phyloP scores from a whole-genome alignment of 139 green algal species.

The Micractinium sp. region DNA sequence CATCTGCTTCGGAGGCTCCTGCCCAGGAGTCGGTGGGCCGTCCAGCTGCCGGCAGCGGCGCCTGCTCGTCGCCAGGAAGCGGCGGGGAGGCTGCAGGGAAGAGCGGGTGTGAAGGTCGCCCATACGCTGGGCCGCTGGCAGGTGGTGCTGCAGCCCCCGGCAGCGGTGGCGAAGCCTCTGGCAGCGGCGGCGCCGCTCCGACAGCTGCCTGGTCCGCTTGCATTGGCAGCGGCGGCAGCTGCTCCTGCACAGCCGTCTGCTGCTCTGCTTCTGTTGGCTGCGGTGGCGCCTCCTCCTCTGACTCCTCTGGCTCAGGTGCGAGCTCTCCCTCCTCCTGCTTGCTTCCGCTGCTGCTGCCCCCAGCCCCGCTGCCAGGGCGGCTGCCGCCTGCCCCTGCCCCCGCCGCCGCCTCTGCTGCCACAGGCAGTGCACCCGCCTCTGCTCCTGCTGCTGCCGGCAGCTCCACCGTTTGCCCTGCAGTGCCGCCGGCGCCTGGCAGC shows the following conservation, averaged over 20 bases:
- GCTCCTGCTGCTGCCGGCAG: neutral
- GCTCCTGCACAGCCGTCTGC: neutral
- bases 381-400: neutral
- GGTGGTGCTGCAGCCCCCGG: neutral
- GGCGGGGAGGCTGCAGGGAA: neutral
- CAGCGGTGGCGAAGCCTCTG: neutral
- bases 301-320: neutral
- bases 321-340: slow-evolving; percentile 2
- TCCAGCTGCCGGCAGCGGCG: neutral
- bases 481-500: neutral
- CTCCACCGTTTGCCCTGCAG: neutral
- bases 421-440: neutral
- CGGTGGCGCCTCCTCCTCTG: neutral
- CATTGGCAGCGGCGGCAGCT: neutral
- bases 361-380: neutral
- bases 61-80: neutral
- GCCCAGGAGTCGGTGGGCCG: no score
- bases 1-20: neutral
- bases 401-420: neutral
- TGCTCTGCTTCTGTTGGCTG: neutral
- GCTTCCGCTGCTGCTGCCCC: neutral
- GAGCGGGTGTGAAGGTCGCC: neutral
- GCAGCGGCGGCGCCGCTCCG: neutral
- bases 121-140: neutral
- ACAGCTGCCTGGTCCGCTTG: neutral